These are phyloP conservation scores for Apiotrichum laibachii DNA, from an alignment of 1,284 basidiomycete species.

Conservation along the genomic window DNA sequence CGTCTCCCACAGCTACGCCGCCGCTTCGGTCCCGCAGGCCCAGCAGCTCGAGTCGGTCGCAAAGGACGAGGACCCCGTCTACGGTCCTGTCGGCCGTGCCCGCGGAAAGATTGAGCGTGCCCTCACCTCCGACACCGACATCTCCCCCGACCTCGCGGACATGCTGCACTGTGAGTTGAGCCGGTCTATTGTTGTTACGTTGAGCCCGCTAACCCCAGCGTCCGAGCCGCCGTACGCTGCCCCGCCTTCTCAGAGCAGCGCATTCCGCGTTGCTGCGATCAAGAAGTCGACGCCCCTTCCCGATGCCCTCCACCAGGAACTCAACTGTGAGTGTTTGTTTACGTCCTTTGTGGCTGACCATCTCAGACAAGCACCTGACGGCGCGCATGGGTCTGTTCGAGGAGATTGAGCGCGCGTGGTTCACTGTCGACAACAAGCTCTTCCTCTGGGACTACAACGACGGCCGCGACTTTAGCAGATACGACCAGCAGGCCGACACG, in stretches of 20 bases:
- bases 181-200: no score
- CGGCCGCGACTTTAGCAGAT: conserved; percentile 61
- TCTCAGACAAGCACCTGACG: conserved; percentile 35
- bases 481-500: conserved; percentile 84
- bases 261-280: conserved; percentile 28
- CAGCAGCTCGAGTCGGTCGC: conserved; percentile 36
- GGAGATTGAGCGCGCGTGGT: conserved; percentile 92
- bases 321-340: conserved; percentile 33
- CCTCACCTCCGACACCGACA: conserved; percentile 37
- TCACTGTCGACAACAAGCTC: conserved; percentile 89
- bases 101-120: conserved; percentile 39
- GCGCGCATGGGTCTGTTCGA: conserved; percentile 81
- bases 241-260: conserved; percentile 17
- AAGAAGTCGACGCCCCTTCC: conserved; percentile 39
- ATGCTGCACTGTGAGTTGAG: conserved; percentile 26
- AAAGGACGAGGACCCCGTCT: conserved; percentile 43
- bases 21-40: conserved; percentile 19
- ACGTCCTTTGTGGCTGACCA: background rate
- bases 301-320: conserved; percentile 45
- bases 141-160: conserved; percentile 39
- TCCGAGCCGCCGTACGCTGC: conserved; percentile 24
- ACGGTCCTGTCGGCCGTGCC: conserved; percentile 41
- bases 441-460: conserved; percentile 97
- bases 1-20: background rate
- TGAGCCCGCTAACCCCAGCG: conserved; percentile 22